Evolutionary conservation across 352 stramenopile species (phyloP).

Genomic region (Phytophthora citrophthora): DNA sequence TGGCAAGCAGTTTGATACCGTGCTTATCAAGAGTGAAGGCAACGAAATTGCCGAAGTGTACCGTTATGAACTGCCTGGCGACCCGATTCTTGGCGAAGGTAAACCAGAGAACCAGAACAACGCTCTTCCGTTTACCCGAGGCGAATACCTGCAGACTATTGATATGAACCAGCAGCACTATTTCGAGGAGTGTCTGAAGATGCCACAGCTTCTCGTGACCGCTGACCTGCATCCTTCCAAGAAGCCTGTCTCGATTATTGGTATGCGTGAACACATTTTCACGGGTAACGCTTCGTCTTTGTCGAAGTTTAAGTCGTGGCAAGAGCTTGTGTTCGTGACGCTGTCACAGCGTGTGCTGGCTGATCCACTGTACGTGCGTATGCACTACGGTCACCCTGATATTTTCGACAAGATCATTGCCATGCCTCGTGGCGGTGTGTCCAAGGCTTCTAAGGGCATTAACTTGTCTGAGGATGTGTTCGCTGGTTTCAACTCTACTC

Average conservation of each 20-base stretch:
- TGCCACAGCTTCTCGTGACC: constrained; percentile 75
- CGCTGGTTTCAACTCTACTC: constrained; percentile 73
- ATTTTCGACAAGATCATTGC: constrained; percentile 84
- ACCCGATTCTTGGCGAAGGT: constrained; percentile 86
- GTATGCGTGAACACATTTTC: constrained; percentile 88
- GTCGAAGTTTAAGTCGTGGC: constrained; percentile 84
- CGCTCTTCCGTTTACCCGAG: constrained; percentile 84
- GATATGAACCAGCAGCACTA: constrained; percentile 93
- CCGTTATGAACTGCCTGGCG: constrained; percentile 76
- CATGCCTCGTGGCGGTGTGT: constrained; percentile 73
- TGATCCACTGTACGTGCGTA: constrained; percentile 76
- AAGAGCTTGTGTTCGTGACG: constrained; percentile 84
- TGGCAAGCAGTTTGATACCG: constrained; percentile 60
- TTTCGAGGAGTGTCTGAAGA: constrained; percentile 90
- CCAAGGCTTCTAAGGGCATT: constrained; percentile 81
- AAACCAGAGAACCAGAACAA: constrained; percentile 92
- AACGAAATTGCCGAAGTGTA: constrained; percentile 79
- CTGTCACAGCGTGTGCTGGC: constrained; percentile 78
- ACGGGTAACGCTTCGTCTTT: constrained; percentile 79
- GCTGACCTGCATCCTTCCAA: constrained; percentile 70
- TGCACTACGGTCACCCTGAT: constrained; percentile 87
- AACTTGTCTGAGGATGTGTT: constrained; percentile 88
- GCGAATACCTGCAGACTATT: constrained; percentile 90
- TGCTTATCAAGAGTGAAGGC: constrained; percentile 76
- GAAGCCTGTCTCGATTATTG: constrained; percentile 80